These are phyloP conservation scores for Balansia obtecta DNA, from an alignment of 2,329 filamentous ascomycete genomes.

Conservation along the genomic window DNA sequence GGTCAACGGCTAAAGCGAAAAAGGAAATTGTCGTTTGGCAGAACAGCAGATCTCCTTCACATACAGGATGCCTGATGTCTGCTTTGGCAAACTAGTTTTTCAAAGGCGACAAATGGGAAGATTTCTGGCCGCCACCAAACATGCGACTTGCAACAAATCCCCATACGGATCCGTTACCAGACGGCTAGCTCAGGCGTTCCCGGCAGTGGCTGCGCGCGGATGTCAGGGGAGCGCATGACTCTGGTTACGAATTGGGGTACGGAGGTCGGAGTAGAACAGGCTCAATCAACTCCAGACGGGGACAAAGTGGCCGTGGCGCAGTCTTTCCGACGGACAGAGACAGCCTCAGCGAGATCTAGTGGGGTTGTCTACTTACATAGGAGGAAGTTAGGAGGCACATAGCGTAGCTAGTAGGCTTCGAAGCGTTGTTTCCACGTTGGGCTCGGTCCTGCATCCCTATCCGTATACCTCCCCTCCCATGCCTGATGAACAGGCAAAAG, in stretches of 20 bases:
- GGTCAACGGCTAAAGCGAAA: background rate
- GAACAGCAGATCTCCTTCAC: background rate
- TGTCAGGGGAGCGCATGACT: background rate
- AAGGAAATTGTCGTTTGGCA: background rate
- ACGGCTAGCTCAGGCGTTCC: background rate
- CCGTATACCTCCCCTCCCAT: background rate
- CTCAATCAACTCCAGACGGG: background rate
- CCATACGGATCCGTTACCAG: background rate
- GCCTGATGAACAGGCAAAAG: background rate
- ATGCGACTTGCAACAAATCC: background rate
- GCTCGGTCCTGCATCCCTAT: background rate
- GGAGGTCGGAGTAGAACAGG: background rate
- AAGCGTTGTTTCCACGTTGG: background rate
- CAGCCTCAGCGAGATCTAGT: constrained; percentile 1
- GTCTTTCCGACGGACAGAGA: background rate
- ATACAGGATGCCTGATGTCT: background rate
- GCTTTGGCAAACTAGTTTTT: background rate
- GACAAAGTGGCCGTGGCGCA: background rate
- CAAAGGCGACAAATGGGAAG: background rate
- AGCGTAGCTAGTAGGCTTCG: no score
- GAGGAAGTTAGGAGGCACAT: no score
- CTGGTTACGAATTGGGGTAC: background rate
- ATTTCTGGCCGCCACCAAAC: background rate
- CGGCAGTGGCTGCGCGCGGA: constrained; percentile 3
- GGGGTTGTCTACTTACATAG: background rate